Percentiles rank a stretch among this genome's conserved stretches.
Evolutionary conservation across 345 rosid genomes (phyloP).

Genomic region (Excoecaria cochinchinensis): DNA sequence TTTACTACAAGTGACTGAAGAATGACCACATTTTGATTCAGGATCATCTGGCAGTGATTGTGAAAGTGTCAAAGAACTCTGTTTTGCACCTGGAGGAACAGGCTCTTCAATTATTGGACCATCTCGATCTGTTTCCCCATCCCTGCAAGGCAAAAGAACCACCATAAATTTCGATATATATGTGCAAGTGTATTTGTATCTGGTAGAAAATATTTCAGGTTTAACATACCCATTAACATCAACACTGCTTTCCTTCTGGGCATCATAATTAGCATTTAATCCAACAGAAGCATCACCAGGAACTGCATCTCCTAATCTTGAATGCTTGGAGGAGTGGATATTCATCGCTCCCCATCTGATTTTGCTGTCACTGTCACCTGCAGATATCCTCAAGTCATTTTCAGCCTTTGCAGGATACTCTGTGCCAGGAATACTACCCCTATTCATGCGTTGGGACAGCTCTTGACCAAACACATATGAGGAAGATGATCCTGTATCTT

Average conservation of each 20-base stretch:
- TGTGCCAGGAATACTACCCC: conserved; percentile 23
- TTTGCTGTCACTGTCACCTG: conserved; percentile 6
- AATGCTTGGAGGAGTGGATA: conserved; percentile 8
- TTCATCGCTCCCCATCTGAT: conserved; percentile 19
- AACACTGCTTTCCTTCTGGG: conserved; percentile 28
- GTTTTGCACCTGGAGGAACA: conserved; percentile 22
- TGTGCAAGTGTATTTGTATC: no score
- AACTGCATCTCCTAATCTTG: conserved; percentile 28
- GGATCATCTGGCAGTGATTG: conserved; percentile 11
- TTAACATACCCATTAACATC: conserved; percentile 41
- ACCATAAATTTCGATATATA: conserved; percentile 13
- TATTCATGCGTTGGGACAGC: conserved; percentile 26
- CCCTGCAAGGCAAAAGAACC: conserved; percentile 48
- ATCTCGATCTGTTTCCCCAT: conserved; percentile 31
- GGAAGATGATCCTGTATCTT: conserved; percentile 17
- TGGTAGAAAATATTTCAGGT: conserved; percentile 10
- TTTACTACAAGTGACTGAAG: conserved; percentile 15
- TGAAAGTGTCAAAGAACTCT: conserved; percentile 22
- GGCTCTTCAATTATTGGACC: conserved; percentile 21
- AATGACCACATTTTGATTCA: conserved; percentile 16
- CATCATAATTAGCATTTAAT: conserved; percentile 24
- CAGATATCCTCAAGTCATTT: neutral
- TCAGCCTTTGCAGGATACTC: conserved; percentile 7
- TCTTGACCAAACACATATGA: neutral
- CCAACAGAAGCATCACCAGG: conserved; percentile 29